Base-by-base conservation (phyloP, 495 filamentous ascomycete genomes). In the Penicillium ucsense region DNA sequence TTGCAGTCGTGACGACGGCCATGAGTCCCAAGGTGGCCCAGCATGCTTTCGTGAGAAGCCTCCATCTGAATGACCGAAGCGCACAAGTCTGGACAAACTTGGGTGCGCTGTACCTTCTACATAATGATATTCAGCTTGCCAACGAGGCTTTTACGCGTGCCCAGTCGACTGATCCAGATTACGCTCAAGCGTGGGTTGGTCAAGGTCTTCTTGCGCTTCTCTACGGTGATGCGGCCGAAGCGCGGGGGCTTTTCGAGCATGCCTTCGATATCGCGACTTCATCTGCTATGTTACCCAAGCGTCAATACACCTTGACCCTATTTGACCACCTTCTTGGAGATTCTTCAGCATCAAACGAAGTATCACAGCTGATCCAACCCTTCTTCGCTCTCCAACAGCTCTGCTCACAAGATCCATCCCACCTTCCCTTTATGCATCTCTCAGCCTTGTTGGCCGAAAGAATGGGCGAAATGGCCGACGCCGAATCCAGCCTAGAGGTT, bases 81-180 rank as follows among this genome's bases (percentile, higher is more conserved):
- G 80, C 86, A 0, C 82, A 85, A 47, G 73, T 81, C 4, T 99
- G 92, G 92, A 85, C 88, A 0, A 99, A 97, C 55, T 65, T 97
- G 3, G 92, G 88, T 4, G 80, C 86, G 3, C 72, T 99, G 28
- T 94, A 90, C 47, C 75, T 94, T 6, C 67, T 94, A 0, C 84
- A 96, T 51, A 81, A 85, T 40, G 91, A 97, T 49, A 58, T 82
- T 39, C 74, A 85, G 41, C 75, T 97, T 8, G 89, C 94, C 27
- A 88, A 94, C 56, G 79, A 91, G 41, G 86, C 87, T 1, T 97
- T 95, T 59, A 86, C 85, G 7, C 80, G 87, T 48, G 88, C 89
- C 6, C 92, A 99, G 63, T 95, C 89, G 9, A 84, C 82, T 5
- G 92, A 99, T 60, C 92, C 92, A 3, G 89, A 95, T 50, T 94